Percentiles rank a stretch among this genome's conserved stretches.
Evolutionary conservation across 1,284 basidiomycete species (phyloP).

Genomic region (Ganoderma meredithae): DNA sequence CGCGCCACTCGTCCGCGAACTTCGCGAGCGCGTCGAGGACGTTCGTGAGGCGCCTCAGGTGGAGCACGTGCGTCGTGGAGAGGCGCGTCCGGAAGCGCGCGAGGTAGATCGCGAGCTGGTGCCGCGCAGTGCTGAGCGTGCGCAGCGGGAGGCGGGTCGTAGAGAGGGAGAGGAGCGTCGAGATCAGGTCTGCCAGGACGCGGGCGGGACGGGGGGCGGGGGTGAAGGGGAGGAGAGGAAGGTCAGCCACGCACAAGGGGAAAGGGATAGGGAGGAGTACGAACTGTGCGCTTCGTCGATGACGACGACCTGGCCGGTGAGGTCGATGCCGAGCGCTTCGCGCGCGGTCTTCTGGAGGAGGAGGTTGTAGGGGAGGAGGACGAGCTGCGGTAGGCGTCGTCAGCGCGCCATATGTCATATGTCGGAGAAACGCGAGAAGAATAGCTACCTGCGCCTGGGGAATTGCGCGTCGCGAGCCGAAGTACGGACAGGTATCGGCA

Average conservation of each 20-base stretch:
- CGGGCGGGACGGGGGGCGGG: no score
- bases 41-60: conserved; percentile 81
- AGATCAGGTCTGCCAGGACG: conserved; percentile 81
- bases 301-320: conserved; percentile 86
- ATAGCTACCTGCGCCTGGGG: conserved; percentile 86
- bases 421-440: not conserved
- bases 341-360: conserved; percentile 86
- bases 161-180: conserved; percentile 89
- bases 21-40: conserved; percentile 75
- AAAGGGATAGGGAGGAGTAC: conserved; percentile 39
- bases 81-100: conserved; percentile 81
- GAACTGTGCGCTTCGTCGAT: conserved; percentile 97
- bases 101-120: conserved; percentile 86
- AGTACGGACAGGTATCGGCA: conserved; percentile 89
- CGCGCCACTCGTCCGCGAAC: conserved; percentile 59
- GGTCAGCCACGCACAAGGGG: not conserved
- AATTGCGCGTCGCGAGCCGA: conserved; percentile 88
- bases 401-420: not conserved
- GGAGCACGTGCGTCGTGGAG: conserved; percentile 77
- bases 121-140: conserved; percentile 68
- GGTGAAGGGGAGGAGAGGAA: not conserved
- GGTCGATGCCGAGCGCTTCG: conserved; percentile 86
- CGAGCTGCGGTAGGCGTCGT: conserved; percentile 58
- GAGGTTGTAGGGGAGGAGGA: conserved; percentile 94
- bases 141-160: conserved; percentile 72